A percentile compares a stretch with the other conserved stretches of the same genome.
These are phyloP conservation scores for Chytriomyces sp. DNA, from an alignment of 192 early-diverging fungal species.

Conservation along the genomic window DNA sequence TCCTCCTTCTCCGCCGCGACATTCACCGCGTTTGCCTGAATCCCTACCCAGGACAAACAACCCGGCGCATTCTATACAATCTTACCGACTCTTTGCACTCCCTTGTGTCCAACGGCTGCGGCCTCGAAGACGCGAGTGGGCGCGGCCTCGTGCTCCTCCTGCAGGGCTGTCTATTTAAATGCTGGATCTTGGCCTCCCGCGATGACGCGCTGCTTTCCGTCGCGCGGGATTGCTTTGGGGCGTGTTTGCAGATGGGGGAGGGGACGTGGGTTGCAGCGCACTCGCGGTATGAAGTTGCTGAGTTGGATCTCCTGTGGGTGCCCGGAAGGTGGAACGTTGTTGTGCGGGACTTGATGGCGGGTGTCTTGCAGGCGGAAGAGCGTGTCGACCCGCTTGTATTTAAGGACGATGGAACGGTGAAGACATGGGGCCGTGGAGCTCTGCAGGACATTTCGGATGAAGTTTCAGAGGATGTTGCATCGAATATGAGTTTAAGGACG, in stretches of 20 bases:
- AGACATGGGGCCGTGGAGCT: background rate
- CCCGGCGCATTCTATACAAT: background rate
- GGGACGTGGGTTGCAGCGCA: constrained; percentile 15
- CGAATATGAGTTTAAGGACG: background rate
- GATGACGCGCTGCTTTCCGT: background rate
- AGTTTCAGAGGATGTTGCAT: background rate
- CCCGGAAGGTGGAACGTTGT: background rate
- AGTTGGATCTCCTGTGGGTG: constrained; percentile 8
- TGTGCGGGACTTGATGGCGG: background rate
- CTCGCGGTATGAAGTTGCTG: constrained; percentile 19
- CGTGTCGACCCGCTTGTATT: background rate
- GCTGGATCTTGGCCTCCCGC: background rate
- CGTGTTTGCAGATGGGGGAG: background rate
- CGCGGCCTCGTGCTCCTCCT: background rate
- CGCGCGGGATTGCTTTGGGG: background rate
- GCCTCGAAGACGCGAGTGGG: constrained; percentile 11
- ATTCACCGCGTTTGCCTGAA: background rate
- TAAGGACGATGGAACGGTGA: background rate
- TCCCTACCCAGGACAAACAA: too few species aligned
- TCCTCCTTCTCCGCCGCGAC: constrained; percentile 24
- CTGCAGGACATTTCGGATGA: background rate
- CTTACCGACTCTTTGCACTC: background rate
- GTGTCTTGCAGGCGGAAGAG: background rate
- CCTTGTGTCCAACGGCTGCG: background rate
- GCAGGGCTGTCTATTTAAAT: constrained; percentile 5